Evolutionary conservation across 352 stramenopile species (phyloP).

Genomic region (Phytophthora constricta): DNA sequence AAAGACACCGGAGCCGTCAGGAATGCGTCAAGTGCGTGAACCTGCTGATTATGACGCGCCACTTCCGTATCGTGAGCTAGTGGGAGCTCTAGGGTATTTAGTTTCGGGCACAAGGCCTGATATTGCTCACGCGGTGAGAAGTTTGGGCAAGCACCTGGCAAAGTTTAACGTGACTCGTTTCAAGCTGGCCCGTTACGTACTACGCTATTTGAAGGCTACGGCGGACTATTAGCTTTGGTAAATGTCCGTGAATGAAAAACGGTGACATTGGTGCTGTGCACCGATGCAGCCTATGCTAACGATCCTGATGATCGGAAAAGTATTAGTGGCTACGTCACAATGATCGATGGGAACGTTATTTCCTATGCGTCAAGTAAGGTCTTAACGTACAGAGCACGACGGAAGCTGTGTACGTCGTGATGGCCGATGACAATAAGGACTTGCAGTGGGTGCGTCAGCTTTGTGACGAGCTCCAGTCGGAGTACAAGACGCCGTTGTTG

Average conservation of each 20-base stretch:
- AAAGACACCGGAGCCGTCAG: conserved; percentile 9
- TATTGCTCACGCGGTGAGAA: conserved; percentile 25
- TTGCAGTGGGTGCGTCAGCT: conserved; percentile 24
- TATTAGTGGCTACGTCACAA: conserved; percentile 7
- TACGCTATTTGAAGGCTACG: conserved; percentile 10
- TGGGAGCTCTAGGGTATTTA: conserved; percentile 15
- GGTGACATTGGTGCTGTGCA: conserved; percentile 9
- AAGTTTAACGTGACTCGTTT: too few relatives aligned
- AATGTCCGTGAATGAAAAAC: neutral
- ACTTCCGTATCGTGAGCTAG: conserved; percentile 13
- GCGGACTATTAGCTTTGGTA: conserved; percentile 15
- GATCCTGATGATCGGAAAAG: too few relatives aligned
- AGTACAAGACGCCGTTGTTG: conserved; percentile 5
- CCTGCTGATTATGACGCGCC: neutral
- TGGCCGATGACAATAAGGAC: conserved; percentile 31
- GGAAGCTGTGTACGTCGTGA: conserved; percentile 37
- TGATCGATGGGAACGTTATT: conserved; percentile 21
- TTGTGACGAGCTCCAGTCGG: conserved; percentile 11
- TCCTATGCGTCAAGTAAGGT: conserved; percentile 12
- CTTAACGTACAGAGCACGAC: conserved; percentile 13
- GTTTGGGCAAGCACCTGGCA: neutral
- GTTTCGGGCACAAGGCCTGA: conserved; percentile 9
- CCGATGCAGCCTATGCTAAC: conserved; percentile 15
- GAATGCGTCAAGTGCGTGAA: neutral
- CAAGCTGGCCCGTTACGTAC: too few relatives aligned